Evolutionary conservation across 768 basidiomycete genomes (phyloP), one percentile per base, ranked within the genome.

Genomic region (Boletales sp.): DNA sequence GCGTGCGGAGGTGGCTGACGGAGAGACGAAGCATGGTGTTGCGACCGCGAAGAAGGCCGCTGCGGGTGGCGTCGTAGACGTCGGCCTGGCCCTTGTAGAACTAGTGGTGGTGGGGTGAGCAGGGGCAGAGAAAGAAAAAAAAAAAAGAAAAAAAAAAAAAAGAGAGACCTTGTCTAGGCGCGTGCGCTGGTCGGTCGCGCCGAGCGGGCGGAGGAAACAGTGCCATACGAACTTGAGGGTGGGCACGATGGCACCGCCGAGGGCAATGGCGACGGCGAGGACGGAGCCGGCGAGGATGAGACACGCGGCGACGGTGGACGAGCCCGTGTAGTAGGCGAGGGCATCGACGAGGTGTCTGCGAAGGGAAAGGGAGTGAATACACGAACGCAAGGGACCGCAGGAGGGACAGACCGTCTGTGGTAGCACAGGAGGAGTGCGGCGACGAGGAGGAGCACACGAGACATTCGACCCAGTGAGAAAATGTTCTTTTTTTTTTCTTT

Each of bases 21-120:
- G 79, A 77, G n/a, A 89, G 72, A 46, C 73, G 75, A 12, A 87
- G 73, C 83, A 90, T 85, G 14, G 86, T 87, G 57, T 83, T 77
- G 18, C 88, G 72, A 0, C 88, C 88, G 10, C 84, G 77, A 2
- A 90, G 72, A 0, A 90, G 72, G 13, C 74, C 66, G 33, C 68
- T 71, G 5, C 88, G 72, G 2, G 87, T 90, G 36, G 70, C 66
- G 70, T 90, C 87, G 61, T 90, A 90, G 21, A 88, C 78, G 41
- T 79, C 75, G 2, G 86, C 86, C 61, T 88, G 86, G 8, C 82
- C 81, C 41, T 72, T 63, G 61, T 87, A 87, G 63, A 88, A 87
- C 71, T 81, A 8, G 4, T 28, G 17, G 13, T n/a, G 15, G 11
- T 6, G 13, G 17, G 15, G 11, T 6, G 36, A 21, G 2, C 8